Base-by-base conservation (phyloP, 148 eudicot genomes). In the Dianthus caryophyllus region DNA sequence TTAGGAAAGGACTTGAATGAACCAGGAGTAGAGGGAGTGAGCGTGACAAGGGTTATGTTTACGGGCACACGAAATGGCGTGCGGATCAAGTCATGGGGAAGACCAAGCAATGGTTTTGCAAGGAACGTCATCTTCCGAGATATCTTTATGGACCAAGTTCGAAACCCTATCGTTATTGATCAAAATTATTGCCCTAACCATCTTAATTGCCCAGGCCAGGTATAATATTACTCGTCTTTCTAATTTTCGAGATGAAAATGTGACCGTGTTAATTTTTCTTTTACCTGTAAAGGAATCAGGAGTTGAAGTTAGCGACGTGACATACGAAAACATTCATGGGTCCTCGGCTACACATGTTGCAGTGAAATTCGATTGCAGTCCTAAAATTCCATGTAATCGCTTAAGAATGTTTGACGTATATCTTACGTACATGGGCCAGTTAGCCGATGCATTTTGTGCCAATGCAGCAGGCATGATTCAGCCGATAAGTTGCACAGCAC, bases 61-160 rank as follows among this genome's bases (percentile, higher is more conserved):
- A 73, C 4, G 0, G 79, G 78, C 0, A 87, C 89, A 13, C 71
- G 78, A 22, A 87, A 87, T 64, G 87, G 89, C 11, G 84, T 81
- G 9, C 76, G 93, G 52, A 81, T 87, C 55, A 87, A 87, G 71
- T 79, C 89, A 18, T 87, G 93, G 89, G 89, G 78, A 20, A 78
- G 80, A 30, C 82, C 85, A 0, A 83, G 93, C 79, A 71, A 52
- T 41, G 82, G 92, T 2, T 87, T 78, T 30, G 88, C 82, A 1
- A 65, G 47, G 17, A 70, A 66, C 47, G 81, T 84, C 39, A 44
- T 81, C 1, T 87, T 81, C 64, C 75, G 73, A 22, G 66, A 83
- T 22, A 33, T 71, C 4, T 75, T 72, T 15, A 83, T 87, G 85
- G 49, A 48, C 0, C 69, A 87, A 68, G 85, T 73, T 70, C 58